These are phyloP conservation scores for Hypoxylon fuscum DNA, from an alignment of 495 filamentous ascomycete genomes.

Conservation along the genomic window DNA sequence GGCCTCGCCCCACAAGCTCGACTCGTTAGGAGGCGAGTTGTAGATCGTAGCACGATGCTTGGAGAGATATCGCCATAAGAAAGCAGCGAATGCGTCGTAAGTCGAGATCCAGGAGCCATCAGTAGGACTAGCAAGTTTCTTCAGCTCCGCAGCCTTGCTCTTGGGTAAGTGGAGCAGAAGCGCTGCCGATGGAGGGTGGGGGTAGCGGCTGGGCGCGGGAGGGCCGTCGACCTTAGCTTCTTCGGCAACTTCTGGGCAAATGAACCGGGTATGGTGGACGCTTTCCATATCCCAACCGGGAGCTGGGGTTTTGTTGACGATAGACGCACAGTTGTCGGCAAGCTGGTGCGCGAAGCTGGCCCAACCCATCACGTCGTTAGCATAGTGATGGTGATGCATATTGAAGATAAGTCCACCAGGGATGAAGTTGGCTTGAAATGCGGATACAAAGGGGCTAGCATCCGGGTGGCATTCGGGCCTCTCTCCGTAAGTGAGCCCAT, in stretches of 20 bases:
- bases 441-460: constrained; percentile 45
- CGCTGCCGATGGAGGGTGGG: constrained; percentile 39
- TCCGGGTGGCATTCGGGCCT: constrained; percentile 51
- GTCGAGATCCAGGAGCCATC: constrained; percentile 53
- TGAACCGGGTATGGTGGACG: constrained; percentile 49
- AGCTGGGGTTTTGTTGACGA: constrained; percentile 41
- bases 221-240: constrained; percentile 47
- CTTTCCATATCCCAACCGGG: constrained; percentile 49
- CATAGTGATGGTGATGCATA: constrained; percentile 56
- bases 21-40: constrained; percentile 37
- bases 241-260: constrained; percentile 31
- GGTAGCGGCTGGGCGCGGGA: constrained; percentile 40
- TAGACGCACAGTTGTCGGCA: constrained; percentile 54
- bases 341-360: constrained; percentile 50
- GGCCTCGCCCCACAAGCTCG: constrained; percentile 47
- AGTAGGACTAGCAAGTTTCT: constrained; percentile 46
- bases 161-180: constrained; percentile 55
- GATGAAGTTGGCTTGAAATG: constrained; percentile 56
- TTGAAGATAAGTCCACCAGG: constrained; percentile 53
- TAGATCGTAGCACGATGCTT: constrained; percentile 47
- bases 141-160: constrained; percentile 53
- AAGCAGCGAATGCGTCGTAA: constrained; percentile 54
- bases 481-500: constrained; percentile 52
- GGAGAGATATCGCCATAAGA: constrained; percentile 48
- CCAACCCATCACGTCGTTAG: constrained; percentile 57